Evolutionary conservation across 148 eudicot species (phyloP).

Genomic region (Bassia scoparia): DNA sequence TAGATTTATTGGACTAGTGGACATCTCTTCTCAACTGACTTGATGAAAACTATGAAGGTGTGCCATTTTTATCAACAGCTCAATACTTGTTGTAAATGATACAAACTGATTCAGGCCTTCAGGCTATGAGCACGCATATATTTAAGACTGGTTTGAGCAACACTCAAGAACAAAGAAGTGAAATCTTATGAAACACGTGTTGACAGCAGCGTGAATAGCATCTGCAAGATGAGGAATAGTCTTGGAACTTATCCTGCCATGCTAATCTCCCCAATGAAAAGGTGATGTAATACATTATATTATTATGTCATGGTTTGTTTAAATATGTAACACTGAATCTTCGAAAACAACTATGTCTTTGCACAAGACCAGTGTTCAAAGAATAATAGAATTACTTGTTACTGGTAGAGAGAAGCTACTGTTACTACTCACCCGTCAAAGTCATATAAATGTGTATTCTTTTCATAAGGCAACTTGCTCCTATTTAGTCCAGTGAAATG

Average conservation of each 20-base stretch:
- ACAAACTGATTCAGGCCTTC: not conserved
- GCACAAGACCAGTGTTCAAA: too few species aligned
- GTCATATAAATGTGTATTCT: slow-evolving; percentile 98
- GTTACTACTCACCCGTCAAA: slow-evolving; percentile 72
- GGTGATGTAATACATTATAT: not conserved
- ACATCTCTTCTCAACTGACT: not conserved
- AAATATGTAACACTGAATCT: too few species aligned
- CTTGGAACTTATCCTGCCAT: slow-evolving; percentile 94
- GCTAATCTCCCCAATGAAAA: slow-evolving; percentile 65
- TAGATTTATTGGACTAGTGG: too few species aligned
- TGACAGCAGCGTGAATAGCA: slow-evolving; percentile 90
- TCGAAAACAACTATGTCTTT: too few species aligned
- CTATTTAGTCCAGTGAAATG: slow-evolving; percentile 83
- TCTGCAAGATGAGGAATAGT: slow-evolving; percentile 93
- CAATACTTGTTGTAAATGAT: not conserved
- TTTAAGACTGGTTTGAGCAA: not conserved
- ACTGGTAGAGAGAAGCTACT: too few species aligned
- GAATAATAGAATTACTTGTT: too few species aligned
- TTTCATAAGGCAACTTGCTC: slow-evolving; percentile 92
- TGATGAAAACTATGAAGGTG: not conserved
- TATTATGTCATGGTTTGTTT: not conserved
- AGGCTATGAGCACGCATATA: not conserved
- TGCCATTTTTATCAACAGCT: not conserved
- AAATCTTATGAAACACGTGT: slow-evolving; percentile 35
- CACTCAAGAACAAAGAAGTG: not conserved